Percentiles rank a stretch among this genome's conserved stretches.
Conservation (phyloP, 441 rosid genomes). For the Mallotus repandus region DNA sequence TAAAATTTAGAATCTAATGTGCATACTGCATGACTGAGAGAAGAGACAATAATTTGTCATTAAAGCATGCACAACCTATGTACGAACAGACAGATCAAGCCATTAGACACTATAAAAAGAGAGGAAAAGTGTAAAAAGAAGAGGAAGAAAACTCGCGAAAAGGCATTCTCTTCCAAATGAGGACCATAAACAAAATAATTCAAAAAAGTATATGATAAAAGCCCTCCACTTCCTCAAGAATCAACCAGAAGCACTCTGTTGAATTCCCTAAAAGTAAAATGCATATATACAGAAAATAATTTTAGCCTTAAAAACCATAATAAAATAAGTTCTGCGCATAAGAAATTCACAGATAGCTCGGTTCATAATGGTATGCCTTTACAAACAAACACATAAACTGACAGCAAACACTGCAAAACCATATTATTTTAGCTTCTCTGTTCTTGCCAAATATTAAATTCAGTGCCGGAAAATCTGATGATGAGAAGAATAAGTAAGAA, state of each 20-base stretch:
- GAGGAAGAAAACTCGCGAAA: no score
- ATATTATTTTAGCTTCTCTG: background rate
- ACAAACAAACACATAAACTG: background rate
- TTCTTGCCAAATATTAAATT: background rate
- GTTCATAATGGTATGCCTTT: no score
- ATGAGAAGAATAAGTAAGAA: background rate
- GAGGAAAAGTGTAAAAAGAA: no score
- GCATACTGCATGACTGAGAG: background rate
- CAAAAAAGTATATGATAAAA: background rate
- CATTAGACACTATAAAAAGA: background rate
- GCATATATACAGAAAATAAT: background rate
- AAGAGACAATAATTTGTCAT: background rate
- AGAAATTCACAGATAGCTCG: background rate
- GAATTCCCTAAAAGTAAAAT: background rate
- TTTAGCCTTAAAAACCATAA: background rate
- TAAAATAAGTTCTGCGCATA: background rate
- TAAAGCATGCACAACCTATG: background rate
- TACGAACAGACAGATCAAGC: background rate
- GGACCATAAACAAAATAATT: background rate
- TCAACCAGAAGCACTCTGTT: background rate
- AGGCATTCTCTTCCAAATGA: no score
- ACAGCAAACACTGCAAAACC: background rate
- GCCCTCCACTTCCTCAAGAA: background rate
- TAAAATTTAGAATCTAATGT: constrained; percentile 11
- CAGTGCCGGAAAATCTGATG: background rate